Conservation (phyloP, 257 asterid genomes). For the Solanum phureja region DNA sequence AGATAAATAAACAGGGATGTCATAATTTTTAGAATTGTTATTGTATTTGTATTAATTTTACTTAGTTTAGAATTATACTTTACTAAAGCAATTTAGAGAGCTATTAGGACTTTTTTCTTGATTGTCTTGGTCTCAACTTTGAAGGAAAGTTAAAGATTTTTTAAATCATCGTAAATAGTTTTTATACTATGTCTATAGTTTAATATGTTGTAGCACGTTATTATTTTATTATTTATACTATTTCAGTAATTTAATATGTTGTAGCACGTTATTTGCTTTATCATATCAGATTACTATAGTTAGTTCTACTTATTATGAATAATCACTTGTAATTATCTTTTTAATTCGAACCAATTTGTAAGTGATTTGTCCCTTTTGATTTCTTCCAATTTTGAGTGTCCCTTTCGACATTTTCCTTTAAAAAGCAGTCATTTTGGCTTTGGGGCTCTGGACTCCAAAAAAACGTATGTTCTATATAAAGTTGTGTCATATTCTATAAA, state of each 20-base stretch:
- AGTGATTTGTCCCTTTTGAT: not conserved
- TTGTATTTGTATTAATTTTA: not conserved
- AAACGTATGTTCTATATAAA: not conserved
- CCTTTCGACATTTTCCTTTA: too few relatives aligned
- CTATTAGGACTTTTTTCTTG: not conserved
- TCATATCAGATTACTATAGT: not conserved
- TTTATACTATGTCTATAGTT: not conserved
- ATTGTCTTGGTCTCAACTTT: not conserved
- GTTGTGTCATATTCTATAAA: not conserved
- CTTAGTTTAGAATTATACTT: not conserved
- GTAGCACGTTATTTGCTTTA: not conserved
- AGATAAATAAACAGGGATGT: not conserved
- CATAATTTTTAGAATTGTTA: not conserved
- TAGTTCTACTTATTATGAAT: not conserved
- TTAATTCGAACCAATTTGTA: too few relatives aligned
- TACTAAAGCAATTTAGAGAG: not conserved
- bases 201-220: not conserved
- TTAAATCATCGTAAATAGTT: not conserved
- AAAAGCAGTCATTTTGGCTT: too few relatives aligned
- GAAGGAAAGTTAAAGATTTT: not conserved
- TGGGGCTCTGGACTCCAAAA: fast-evolving
- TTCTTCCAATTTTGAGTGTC: not conserved
- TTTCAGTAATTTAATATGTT: not conserved
- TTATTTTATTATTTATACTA: not conserved
- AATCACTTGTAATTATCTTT: not conserved